phyloP scores from a whole-genome alignment of 192 early-diverging fungal genomes.

The Coemansia sp. region DNA sequence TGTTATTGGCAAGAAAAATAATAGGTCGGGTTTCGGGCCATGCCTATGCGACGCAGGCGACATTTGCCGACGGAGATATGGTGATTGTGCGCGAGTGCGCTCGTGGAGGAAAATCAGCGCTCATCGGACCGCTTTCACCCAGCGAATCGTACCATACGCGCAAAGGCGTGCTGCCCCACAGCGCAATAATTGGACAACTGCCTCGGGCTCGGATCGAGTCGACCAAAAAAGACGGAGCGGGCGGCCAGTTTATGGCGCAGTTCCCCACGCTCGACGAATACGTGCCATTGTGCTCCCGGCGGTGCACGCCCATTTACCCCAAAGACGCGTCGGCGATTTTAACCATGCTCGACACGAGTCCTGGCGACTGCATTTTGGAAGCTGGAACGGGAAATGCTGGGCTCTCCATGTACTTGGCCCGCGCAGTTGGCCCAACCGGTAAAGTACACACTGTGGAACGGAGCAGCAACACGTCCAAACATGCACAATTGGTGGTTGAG shows the following conservation, averaged over 20 bases:
- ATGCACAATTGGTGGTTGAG: slow-evolving; percentile 54
- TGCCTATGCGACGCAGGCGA: not conserved
- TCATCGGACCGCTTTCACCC: slow-evolving; percentile 22
- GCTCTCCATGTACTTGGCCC: slow-evolving; percentile 62
- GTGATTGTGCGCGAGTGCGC: slow-evolving; percentile 35
- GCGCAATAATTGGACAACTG: slow-evolving; percentile 23
- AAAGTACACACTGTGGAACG: slow-evolving; percentile 61
- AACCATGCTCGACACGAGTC: slow-evolving; percentile 58
- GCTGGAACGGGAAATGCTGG: slow-evolving; percentile 70
- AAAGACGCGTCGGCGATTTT: slow-evolving; percentile 59
- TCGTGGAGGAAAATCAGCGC: slow-evolving; percentile 14
- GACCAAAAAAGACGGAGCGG: not conserved
- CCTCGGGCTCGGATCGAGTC: slow-evolving; percentile 23
- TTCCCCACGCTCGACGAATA: slow-evolving; percentile 42
- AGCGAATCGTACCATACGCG: slow-evolving; percentile 6
- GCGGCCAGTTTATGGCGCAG: slow-evolving; percentile 33
- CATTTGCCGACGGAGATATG: slow-evolving; percentile 32
- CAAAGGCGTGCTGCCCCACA: slow-evolving; percentile 22
- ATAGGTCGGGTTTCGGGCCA: not conserved
- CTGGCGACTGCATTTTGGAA: slow-evolving; percentile 61
- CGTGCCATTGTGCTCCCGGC: slow-evolving; percentile 19
- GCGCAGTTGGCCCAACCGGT: slow-evolving; percentile 46
- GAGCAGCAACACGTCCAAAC: slow-evolving; percentile 32
- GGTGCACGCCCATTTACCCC: slow-evolving; percentile 63
- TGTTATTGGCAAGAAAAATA: not conserved